Evolutionary conservation across 352 stramenopile species (phyloP).

Genomic region (Phytophthora lateralis): DNA sequence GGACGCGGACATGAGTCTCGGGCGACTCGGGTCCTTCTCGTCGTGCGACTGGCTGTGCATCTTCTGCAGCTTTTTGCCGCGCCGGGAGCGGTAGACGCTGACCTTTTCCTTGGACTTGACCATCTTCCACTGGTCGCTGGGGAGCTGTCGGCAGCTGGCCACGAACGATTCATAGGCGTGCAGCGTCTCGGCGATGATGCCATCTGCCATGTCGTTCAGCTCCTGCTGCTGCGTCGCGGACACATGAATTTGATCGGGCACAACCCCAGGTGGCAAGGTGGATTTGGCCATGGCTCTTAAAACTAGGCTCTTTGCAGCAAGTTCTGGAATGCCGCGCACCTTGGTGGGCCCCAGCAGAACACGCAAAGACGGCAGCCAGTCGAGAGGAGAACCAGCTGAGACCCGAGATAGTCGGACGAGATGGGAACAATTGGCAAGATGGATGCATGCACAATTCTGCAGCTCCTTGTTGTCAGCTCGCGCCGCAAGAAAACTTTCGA

Average conservation of each 20-base stretch:
- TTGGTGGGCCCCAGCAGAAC: slow-evolving; percentile 17
- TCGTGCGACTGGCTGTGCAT: slow-evolving; percentile 22
- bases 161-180: slow-evolving; percentile 59
- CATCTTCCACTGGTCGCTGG: slow-evolving; percentile 52
- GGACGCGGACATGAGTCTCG: slow-evolving; percentile 39
- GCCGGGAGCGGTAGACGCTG: slow-evolving; percentile 51
- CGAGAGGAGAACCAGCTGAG: slow-evolving; percentile 5
- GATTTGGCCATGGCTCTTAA: slow-evolving; percentile 18
- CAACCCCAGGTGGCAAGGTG: neutral
- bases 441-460: slow-evolving; percentile 17
- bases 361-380: slow-evolving; percentile 16
- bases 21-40: slow-evolving; percentile 39
- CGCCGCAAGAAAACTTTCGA: slow-evolving; percentile 14
- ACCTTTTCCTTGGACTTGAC: slow-evolving; percentile 57
- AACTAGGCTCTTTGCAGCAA: neutral
- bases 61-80: slow-evolving; percentile 19
- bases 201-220: slow-evolving; percentile 51
- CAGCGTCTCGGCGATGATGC: slow-evolving; percentile 60
- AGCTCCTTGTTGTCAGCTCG: slow-evolving; percentile 19
- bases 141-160: slow-evolving; percentile 32
- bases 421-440: slow-evolving; percentile 18
- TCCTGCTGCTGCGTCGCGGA: slow-evolving; percentile 36
- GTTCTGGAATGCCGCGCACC: slow-evolving; percentile 23
- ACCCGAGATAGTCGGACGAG: slow-evolving; percentile 21
- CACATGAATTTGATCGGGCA: slow-evolving; percentile 24